These are phyloP conservation scores for Microthyrium microscopicum DNA, from an alignment of 2,329 filamentous ascomycete genomes.

Conservation along the genomic window DNA sequence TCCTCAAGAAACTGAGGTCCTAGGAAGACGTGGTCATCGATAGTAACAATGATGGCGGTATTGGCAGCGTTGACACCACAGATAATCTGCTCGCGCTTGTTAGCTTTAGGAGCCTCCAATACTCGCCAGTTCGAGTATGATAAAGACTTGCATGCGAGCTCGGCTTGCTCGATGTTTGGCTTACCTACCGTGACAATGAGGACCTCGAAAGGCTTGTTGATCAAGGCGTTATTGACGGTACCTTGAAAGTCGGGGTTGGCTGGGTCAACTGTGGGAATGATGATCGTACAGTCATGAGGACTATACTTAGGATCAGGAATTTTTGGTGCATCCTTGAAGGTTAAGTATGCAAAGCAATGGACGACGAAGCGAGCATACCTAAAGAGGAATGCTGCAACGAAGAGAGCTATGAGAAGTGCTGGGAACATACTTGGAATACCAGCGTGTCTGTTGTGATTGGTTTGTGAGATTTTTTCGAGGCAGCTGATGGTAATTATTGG, in stretches of 20 bases:
- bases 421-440: no score
- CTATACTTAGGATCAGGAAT: slow-evolving; percentile 16
- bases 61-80: slow-evolving; percentile 21
- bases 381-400: no score
- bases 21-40: slow-evolving; percentile 41
- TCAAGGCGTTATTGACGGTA: slow-evolving; percentile 25
- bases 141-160: slow-evolving; percentile 7
- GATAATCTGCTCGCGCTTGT: slow-evolving; percentile 34
- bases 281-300: slow-evolving; percentile 29
- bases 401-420: no score
- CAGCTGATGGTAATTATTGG: no score
- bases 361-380: slow-evolving; percentile 31
- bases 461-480: no score
- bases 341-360: slow-evolving; percentile 24
- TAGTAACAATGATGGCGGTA: slow-evolving; percentile 28
- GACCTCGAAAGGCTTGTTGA: slow-evolving; percentile 23
- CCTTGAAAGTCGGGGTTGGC: slow-evolving; percentile 23
- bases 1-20: slow-evolving; percentile 24
- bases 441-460: no score
- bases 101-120: slow-evolving; percentile 18
- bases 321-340: slow-evolving; percentile 22
- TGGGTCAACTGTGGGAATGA: slow-evolving; percentile 36
- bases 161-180: slow-evolving; percentile 6
- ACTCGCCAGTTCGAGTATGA: slow-evolving; percentile 16
- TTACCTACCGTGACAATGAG: slow-evolving; percentile 31